Evolutionary conservation across 306 rosid species (phyloP), one percentile per base, ranked within the genome.

Genomic region (Carpinus fangiana): DNA sequence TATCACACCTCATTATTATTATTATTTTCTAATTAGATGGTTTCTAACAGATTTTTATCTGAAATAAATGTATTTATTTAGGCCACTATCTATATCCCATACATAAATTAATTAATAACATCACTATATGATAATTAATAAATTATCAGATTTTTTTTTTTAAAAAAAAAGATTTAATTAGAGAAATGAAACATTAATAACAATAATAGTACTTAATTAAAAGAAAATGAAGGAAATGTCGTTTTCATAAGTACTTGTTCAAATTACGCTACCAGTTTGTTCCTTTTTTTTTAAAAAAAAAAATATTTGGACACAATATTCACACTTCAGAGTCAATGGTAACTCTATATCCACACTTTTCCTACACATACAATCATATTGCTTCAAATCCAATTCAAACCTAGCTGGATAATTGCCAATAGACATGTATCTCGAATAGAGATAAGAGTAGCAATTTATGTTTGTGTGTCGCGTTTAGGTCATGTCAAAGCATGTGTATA

Each of bases 101-200:
- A 20, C 9, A 31, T 45, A 2, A 1, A 23, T 23, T 23, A 23
- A 26, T 70, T 23, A 23, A 26, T 70, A 56, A 75, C 73, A 7
- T 72, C 54, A 10, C 12, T 64, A 14, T 34, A 72, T 8, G 34
- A 72, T 56, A 23, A 51, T 59, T 79, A 70, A 72, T 72, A 72
- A 79, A 13, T 59, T 21, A 6, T 45, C 18, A n/a, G 34, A 8
- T 20, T 60, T 36, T n/a, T 16, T n/a, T 4, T 9, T n/a, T n/a
- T n/a, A n/a, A n/a, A 51, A 5, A 73, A 12, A 60, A 71, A 61
- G 34, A 5, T 21, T 57, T 31, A 31, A 31, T 31, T 4, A 57
- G 67, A 34, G 76, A n/a, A 26, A 73, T 51, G 2, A 36, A 41
- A 62, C 18, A 26, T 21, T 59, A 50, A 12, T 8, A 69, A 8